Evolutionary conservation across 495 filamentous ascomycete species (phyloP), one percentile per base, ranked within the genome.

Genomic region (Tuber indicum): DNA sequence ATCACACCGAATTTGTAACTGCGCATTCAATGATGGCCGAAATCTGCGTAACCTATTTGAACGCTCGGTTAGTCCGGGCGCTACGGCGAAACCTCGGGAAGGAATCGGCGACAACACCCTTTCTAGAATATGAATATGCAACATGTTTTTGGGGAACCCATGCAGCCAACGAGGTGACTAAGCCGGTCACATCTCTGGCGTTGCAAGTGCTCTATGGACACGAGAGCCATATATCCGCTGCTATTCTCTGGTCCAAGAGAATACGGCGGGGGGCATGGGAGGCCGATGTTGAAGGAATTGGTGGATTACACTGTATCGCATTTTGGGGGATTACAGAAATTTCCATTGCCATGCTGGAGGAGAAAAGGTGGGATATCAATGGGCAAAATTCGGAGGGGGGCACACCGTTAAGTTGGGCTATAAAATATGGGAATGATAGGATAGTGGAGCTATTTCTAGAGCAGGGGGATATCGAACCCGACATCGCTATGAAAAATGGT

Each of bases 251-350:
- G 23, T n/a, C 2, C 14, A 12, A 26, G 2, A 58, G 12, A 2
- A 58, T 58, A 58, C 8, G 3, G 1, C 0, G 0, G 47, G 0
- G 5, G 19, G 6, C 0, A 0, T 26, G 0, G 7, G 47, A 0
- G 8, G 0, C 1, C 0, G 17, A 49, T 23, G 47, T 21, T 7
- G 0, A 49, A 3, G 21, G 2, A 49, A 49, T 49, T 5, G 23
- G 47, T 23, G 47, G 47, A 23, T 19, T 49, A 0, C 47, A 23
- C 47, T 49, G 47, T 19, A 7, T 23, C 47, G 47, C 47, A 23
- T 49, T 49, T 49, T 49, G 47, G 47, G 47, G 47, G 47, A 49
- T 49, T 49, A 1, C 47, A 0, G 47, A 49, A 49, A 23, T 49
- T 49, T 19, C 47, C 5, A 23, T 0, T 49, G 19, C 47, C 19